These are phyloP conservation scores for Fusarium camptoceras DNA, from an alignment of 2,329 filamentous ascomycete genomes.

Conservation along the genomic window DNA sequence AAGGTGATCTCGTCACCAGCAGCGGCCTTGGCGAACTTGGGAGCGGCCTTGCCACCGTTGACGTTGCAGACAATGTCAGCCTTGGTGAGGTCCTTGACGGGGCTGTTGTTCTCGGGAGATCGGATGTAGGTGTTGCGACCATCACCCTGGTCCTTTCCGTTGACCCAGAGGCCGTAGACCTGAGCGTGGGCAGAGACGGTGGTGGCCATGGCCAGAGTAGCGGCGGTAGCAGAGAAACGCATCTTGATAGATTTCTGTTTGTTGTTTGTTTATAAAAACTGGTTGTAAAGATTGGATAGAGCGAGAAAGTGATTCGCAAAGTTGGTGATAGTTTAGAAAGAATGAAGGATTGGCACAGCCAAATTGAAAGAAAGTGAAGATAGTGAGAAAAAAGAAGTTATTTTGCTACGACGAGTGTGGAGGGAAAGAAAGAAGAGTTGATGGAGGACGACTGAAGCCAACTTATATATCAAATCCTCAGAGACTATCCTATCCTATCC, in stretches of 20 bases:
- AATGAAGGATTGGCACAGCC: slow-evolving; percentile 48
- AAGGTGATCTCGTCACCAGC: slow-evolving; percentile 61
- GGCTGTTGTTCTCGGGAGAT: slow-evolving; percentile 57
- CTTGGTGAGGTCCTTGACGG: slow-evolving; percentile 58
- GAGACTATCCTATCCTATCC: not conserved
- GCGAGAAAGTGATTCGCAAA: slow-evolving; percentile 26
- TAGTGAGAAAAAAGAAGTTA: slow-evolving; percentile 35
- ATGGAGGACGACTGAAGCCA: slow-evolving; percentile 1
- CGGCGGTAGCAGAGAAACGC: slow-evolving; percentile 50
- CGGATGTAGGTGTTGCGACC: slow-evolving; percentile 58
- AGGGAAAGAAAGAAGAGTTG: slow-evolving; percentile 10
- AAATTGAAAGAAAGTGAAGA: slow-evolving; percentile 47
- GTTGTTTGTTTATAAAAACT: slow-evolving; percentile 1
- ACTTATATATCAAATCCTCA: slow-evolving; percentile 42
- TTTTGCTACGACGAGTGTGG: slow-evolving; percentile 44
- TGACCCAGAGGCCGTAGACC: slow-evolving; percentile 61
- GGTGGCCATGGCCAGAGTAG: slow-evolving; percentile 54
- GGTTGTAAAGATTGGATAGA: slow-evolving; percentile 43
- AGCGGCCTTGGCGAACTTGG: slow-evolving; percentile 56
- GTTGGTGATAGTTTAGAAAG: slow-evolving; percentile 38
- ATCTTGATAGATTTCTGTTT: slow-evolving; percentile 46
- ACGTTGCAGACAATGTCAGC: slow-evolving; percentile 59
- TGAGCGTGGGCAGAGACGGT: slow-evolving; percentile 59
- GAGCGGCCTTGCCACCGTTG: slow-evolving; percentile 52
- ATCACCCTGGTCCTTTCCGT: slow-evolving; percentile 58